A percentile compares a stretch with the other conserved stretches of the same genome.
phyloP scores from a whole-genome alignment of 805 yeast genomes.

The Candida namnaoensis region DNA sequence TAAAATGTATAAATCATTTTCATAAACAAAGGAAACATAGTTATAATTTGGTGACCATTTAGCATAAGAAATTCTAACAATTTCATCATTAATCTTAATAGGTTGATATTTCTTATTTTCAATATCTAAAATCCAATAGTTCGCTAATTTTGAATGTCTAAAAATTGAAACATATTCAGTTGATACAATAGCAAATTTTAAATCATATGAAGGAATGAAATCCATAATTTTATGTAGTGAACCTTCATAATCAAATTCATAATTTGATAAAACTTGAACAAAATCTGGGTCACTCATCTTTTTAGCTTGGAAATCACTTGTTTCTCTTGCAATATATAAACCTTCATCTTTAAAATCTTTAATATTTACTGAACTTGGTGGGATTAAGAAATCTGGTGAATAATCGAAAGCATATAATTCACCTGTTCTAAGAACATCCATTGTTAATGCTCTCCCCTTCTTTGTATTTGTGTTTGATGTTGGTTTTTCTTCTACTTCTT shows the following conservation, averaged over 20 bases:
- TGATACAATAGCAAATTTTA: constrained; percentile 31
- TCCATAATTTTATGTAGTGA: constrained; percentile 3
- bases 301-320: constrained; percentile 3
- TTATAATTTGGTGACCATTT: constrained; percentile 70
- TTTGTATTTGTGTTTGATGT: not conserved
- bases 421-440: constrained; percentile 13
- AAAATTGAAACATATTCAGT: constrained; percentile 47
- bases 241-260: constrained; percentile 5
- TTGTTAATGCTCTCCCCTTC: constrained; percentile 2
- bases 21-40: constrained; percentile 52
- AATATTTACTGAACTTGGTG: constrained; percentile 3
- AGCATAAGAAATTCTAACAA: constrained; percentile 32
- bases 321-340: constrained; percentile 8
- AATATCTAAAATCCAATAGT: constrained; percentile 32
- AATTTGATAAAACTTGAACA: constrained; percentile 1
- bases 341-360: constrained; percentile 12
- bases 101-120: constrained; percentile 15
- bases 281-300: constrained; percentile 8
- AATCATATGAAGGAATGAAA: constrained; percentile 14
- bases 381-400: constrained; percentile 5
- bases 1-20: constrained; percentile 57
- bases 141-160: constrained; percentile 38
- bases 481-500: not conserved
- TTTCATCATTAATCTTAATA: constrained; percentile 16
- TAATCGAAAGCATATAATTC: constrained; percentile 3